phyloP scores from a whole-genome alignment of 306 rosid genomes.

The Pyrus communis region DNA sequence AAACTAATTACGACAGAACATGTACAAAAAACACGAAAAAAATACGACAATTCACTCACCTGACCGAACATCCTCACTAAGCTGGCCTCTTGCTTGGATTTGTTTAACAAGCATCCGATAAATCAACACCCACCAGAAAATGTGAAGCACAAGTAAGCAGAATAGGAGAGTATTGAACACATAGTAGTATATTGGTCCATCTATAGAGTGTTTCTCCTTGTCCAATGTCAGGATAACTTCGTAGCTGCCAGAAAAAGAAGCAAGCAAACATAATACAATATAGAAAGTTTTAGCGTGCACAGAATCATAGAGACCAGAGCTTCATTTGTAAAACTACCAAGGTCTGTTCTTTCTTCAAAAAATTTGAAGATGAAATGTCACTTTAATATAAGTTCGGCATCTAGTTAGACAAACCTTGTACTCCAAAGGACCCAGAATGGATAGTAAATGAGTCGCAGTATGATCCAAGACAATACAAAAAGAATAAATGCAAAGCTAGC shows the following conservation, averaged over 20 bases:
- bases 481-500: conserved; percentile 81
- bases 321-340: background rate
- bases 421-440: conserved; percentile 96
- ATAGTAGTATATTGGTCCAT: conserved; percentile 74
- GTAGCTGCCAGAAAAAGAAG: conserved; percentile 52
- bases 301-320: background rate
- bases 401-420: conserved; percentile 60
- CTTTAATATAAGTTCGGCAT: conserved; percentile 7
- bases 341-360: background rate
- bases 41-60: conserved; percentile 40
- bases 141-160: conserved; percentile 68
- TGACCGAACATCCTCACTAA: conserved; percentile 91
- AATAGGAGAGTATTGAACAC: conserved; percentile 74
- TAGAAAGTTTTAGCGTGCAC: background rate
- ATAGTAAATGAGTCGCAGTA: conserved; percentile 73
- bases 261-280: background rate
- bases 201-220: conserved; percentile 38
- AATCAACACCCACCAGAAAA: conserved; percentile 95
- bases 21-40: too few species aligned
- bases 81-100: conserved; percentile 75
- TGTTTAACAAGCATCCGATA: conserved; percentile 86
- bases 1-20: too few species aligned
- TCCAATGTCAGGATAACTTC: conserved; percentile 61
- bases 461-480: conserved; percentile 68
- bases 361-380: background rate